These are phyloP conservation scores for Asclepias syriaca DNA, from an alignment of 257 asterid species.

Conservation along the genomic window DNA sequence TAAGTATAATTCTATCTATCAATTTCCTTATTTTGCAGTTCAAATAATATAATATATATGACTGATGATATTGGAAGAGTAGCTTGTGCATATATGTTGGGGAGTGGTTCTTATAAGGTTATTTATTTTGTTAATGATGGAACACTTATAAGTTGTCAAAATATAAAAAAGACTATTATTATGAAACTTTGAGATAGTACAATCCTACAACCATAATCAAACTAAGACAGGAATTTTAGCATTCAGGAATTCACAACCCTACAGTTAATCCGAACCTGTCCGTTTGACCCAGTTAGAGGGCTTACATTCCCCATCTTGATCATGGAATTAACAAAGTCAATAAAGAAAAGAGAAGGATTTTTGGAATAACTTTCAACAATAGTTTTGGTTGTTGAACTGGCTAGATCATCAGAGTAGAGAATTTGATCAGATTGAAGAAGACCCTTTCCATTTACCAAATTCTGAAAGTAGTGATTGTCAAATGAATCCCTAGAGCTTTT, in stretches of 20 bases:
- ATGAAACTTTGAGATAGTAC: too few relatives aligned
- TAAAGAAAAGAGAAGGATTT: conserved; percentile 38
- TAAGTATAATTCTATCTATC: background rate
- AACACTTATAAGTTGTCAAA: too few relatives aligned
- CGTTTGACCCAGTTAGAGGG: conserved; percentile 47
- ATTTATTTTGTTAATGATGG: background rate
- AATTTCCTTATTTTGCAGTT: background rate
- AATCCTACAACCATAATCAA: too few relatives aligned
- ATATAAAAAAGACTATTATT: too few relatives aligned
- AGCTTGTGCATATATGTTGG: background rate
- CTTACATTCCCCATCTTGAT: conserved; percentile 66
- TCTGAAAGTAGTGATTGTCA: conserved; percentile 63
- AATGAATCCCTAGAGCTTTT: conserved; percentile 53
- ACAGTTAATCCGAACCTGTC: conserved; percentile 64
- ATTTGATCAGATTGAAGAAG: conserved; percentile 62
- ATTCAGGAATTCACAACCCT: conserved; percentile 39
- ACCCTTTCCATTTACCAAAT: conserved; percentile 54
- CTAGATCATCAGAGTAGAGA: conserved; percentile 40
- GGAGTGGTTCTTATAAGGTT: background rate
- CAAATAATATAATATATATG: background rate
- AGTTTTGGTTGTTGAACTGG: conserved; percentile 37
- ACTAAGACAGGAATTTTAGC: background rate
- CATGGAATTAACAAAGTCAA: conserved; percentile 57
- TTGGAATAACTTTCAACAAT: conserved; percentile 46
- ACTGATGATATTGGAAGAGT: background rate